Evolutionary conservation across 139 green algal species (phyloP), one percentile per base, ranked within the genome.

Genomic region (Micromonas pusilla): DNA sequence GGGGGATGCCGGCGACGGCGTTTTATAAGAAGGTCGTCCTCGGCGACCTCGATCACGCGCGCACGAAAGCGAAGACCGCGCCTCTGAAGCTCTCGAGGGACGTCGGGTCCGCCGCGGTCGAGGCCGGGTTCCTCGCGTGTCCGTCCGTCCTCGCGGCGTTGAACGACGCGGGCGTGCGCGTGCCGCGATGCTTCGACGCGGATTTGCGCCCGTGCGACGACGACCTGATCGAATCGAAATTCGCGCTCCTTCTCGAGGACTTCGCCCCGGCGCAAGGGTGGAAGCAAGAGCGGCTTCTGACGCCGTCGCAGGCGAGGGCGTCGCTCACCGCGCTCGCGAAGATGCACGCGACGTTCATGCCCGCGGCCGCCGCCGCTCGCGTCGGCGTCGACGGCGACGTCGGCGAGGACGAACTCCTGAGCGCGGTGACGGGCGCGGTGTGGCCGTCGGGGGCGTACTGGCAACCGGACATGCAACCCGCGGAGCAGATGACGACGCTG

Each of bases 391-490:
- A 39, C 19, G 26, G 23, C 25, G 6, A 53, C 5, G n/a, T 13
- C 23, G 23, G 5, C 6, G 28, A 53, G 6, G 2, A 62, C 19
- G 77, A 78, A 25, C 68, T 82, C 28, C 33, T 21, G 9, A 20
- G 9, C 9, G 45, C 9, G 9, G 45, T 16, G 16, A 57, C 45
- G 9, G 45, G 13, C 19, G 30, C 67, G 21, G 67, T 82, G 26
- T 82, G 77, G 77, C 66, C 45, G 13, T 82, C 68, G 25, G 77
- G 77, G 4, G 68, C 62, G 33, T 82, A 82, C 67, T 82, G 77
- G 77, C 77, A 82, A 63, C 77, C 77, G 23, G 38, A 37, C 52
- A 78, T 82, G 66, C 77, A 82, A 72, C 67, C 77, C 23, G 32
- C 36, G 2, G 67, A 77, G 21, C 77, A 82, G 60, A 54, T 82